Percentiles rank a stretch among this genome's conserved stretches.
Conservation (phyloP, 169 alveolate genomes). For the Perkinsus olseni region DNA sequence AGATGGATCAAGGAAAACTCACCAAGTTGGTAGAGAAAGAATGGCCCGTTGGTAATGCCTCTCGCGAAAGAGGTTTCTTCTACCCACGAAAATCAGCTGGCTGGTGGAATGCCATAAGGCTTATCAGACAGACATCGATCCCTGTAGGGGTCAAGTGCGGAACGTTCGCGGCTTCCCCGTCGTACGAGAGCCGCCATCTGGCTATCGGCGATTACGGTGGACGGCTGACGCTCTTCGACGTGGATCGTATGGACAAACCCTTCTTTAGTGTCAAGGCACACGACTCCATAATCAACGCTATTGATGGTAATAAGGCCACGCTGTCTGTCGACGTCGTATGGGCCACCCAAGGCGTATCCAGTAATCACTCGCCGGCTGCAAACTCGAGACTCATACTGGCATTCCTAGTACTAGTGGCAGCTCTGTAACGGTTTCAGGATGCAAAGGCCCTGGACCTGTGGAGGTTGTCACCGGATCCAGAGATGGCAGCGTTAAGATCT, state of each 20-base stretch:
- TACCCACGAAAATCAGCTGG: too few species aligned
- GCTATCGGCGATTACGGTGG: constrained; percentile 72
- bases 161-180: constrained; percentile 48
- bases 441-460: constrained; percentile 68
- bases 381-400: too few species aligned
- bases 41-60: neutral
- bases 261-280: constrained; percentile 62
- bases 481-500: constrained; percentile 64
- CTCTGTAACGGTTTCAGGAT: neutral
- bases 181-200: constrained; percentile 42
- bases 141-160: constrained; percentile 47
- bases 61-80: too few species aligned
- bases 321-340: too few species aligned
- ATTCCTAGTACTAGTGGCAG: neutral
- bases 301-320: constrained; percentile 43
- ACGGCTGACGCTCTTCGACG: constrained; percentile 53
- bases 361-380: too few species aligned
- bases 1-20: constrained; percentile 37
- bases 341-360: too few species aligned
- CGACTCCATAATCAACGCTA: constrained; percentile 51
- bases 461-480: constrained; percentile 61
- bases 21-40: constrained; percentile 32
- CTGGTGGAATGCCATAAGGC: too few species aligned
- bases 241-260: constrained; percentile 55
- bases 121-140: neutral